Base-by-base conservation (phyloP, 345 rosid species). In the Populus deltoides region DNA sequence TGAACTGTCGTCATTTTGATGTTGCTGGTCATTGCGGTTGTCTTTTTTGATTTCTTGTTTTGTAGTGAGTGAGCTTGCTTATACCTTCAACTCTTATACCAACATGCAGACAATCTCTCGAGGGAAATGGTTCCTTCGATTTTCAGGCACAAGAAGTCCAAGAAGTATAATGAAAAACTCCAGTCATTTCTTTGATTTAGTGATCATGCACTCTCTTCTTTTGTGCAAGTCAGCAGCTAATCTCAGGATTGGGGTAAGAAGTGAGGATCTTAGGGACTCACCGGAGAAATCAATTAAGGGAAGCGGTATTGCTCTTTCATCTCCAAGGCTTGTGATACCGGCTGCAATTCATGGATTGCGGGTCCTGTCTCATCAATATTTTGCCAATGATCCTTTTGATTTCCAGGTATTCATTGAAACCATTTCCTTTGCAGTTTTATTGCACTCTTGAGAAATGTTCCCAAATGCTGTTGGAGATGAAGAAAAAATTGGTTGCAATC, bases 81-180 rank as follows among this genome's bases (percentile, higher is more conserved):
- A 81, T 96, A 96, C 87, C 93, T 96, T 80, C 97, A 90, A 89
- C 99, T 95, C 79, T 86, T 95, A 79, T 93, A 68, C 68, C 87
- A 81, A 70, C 89, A 89, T 20, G 89, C 85, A n/a, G 98, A 96
- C 88, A 85, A 81, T 75, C 75, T 96, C 75, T 86, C 97, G 7
- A 86, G 86, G 78, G 92, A 92, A 72, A 88, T 79, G 82, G 89
- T 96, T 88, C 94, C 98, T 53, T 85, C 80, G 72, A 88, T 91
- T 83, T 95, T 93, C 87, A 81, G 75, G 82, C 81, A 83, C 68
- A 95, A 86, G 86, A 93, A 90, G 87, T 57, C 77, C 10, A 95
- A 88, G 81, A 92, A 92, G 98, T 95, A 86, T 39, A 13, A 45
- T 7, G 61, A 57, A 22, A 15, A 73, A 71, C 63, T 68, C 10